These are phyloP conservation scores for Solanum etuberosum DNA, from an alignment of 257 asterid species.

Conservation along the genomic window DNA sequence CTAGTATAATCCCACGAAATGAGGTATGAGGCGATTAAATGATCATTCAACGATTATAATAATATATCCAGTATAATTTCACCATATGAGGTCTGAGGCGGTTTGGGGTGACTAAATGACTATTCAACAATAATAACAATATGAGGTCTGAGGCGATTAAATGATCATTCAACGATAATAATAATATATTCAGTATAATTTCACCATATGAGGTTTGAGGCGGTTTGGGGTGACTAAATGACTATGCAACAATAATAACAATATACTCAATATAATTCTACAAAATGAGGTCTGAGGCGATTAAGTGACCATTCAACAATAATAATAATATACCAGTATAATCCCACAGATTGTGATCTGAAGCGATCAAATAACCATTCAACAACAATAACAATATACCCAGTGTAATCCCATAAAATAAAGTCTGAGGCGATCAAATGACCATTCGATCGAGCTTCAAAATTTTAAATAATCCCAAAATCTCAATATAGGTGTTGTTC, in stretches of 20 bases:
- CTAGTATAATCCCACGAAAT: not conserved
- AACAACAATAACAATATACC: too few relatives aligned
- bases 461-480: not conserved
- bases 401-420: too few relatives aligned
- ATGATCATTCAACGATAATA: not conserved
- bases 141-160: not conserved
- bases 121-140: not conserved
- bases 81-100: too few relatives aligned
- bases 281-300: not conserved
- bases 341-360: too few relatives aligned
- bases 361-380: too few relatives aligned
- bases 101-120: too few relatives aligned
- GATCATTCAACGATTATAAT: not conserved
- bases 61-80: not conserved
- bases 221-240: not conserved
- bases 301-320: too few relatives aligned
- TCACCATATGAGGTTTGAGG: not conserved
- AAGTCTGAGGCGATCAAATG: too few relatives aligned
- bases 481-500: not conserved
- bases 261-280: not conserved
- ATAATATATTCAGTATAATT: not conserved
- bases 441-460: not conserved
- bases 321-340: too few relatives aligned
- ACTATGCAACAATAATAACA: not conserved
- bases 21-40: rapidly evolving